A percentile compares a stretch with the other conserved stretches of the same genome.
Evolutionary conservation across 345 rosid genomes (phyloP).

Genomic region (Arabidopsis suecica): DNA sequence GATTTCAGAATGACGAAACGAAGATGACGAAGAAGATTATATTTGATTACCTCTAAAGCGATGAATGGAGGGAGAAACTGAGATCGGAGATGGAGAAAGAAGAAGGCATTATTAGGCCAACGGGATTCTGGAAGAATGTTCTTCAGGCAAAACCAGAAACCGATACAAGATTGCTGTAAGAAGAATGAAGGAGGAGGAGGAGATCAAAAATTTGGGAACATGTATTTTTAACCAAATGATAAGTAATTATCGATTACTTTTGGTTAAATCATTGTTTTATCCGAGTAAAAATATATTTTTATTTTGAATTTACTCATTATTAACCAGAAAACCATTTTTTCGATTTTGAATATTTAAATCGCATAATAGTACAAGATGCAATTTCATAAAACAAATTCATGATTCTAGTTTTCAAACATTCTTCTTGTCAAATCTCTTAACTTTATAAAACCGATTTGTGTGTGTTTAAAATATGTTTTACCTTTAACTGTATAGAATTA

Average conservation of each 20-base stretch:
- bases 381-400: background rate
- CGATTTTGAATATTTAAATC: background rate
- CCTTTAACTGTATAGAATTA: no score
- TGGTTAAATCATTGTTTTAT: background rate
- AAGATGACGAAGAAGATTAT: background rate
- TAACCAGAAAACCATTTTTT: background rate
- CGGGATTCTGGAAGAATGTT: conserved; percentile 25
- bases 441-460: background rate
- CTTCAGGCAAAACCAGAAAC: conserved; percentile 32
- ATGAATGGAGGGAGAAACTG: background rate
- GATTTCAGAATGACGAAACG: no score
- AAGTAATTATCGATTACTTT: background rate
- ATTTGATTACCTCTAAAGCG: conserved; percentile 22
- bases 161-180: conserved; percentile 24
- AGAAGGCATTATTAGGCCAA: conserved; percentile 5
- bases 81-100: conserved; percentile 41
- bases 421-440: no score
- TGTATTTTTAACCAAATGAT: conserved; percentile 32
- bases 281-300: background rate
- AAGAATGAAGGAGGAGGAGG: conserved; percentile 16
- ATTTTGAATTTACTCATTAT: background rate
- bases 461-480: no score
- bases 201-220: conserved; percentile 24
- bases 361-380: background rate
- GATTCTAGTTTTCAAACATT: background rate